phyloP scores from a whole-genome alignment of 2,329 filamentous ascomycete species.

The Geosmithia flava region DNA sequence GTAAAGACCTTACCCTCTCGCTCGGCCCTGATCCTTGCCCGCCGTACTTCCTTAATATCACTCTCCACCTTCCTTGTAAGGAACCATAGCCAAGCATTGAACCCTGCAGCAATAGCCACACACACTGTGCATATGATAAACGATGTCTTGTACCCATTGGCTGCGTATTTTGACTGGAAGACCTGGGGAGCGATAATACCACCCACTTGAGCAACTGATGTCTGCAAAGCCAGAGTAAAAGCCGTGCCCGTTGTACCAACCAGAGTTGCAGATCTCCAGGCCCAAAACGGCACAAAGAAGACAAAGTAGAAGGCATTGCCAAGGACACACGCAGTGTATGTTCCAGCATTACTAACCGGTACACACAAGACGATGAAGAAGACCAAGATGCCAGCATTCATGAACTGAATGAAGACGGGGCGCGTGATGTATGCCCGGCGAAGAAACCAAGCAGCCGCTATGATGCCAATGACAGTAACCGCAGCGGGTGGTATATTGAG shows the following conservation, averaged over 20 bases:
- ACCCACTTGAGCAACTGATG: constrained; percentile 27
- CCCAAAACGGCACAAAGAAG: constrained; percentile 33
- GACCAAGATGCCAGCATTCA: constrained; percentile 23
- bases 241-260: constrained; percentile 28
- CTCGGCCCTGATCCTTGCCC: constrained; percentile 3
- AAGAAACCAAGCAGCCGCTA: constrained; percentile 24
- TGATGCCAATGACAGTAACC: constrained; percentile 22
- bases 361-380: constrained; percentile 30
- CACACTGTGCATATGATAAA: neutral
- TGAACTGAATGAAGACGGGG: constrained; percentile 9
- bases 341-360: constrained; percentile 19
- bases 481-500: constrained; percentile 31
- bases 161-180: constrained; percentile 25
- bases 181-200: constrained; percentile 31
- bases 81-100: neutral
- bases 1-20: neutral
- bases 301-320: constrained; percentile 27
- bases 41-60: neutral
- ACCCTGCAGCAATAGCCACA: neutral
- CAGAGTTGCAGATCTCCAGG: constrained; percentile 27
- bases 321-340: constrained; percentile 30
- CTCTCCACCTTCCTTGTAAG: neutral
- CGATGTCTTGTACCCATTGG: neutral
- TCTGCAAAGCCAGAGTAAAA: constrained; percentile 29
- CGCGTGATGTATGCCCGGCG: constrained; percentile 1